Conservation (phyloP, 495 filamentous ascomycete species). For the Lentithecium fluviatile region DNA sequence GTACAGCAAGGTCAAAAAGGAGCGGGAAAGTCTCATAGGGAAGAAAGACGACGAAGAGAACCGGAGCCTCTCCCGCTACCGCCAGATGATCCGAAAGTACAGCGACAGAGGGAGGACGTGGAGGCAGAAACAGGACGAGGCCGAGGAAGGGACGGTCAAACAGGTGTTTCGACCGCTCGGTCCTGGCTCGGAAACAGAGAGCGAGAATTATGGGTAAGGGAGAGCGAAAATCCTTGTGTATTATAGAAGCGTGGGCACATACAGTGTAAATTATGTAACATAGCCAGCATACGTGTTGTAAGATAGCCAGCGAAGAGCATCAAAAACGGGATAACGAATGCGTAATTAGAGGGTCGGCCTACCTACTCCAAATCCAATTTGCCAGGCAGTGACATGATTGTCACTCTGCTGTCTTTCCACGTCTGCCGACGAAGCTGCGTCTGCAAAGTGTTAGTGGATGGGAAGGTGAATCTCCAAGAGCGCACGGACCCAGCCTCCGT, state of each 20-base stretch:
- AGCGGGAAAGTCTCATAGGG: slow-evolving; percentile 52
- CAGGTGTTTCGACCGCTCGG: slow-evolving; percentile 32
- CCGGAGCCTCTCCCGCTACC: slow-evolving; percentile 46
- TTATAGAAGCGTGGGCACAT: neutral
- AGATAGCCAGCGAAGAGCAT: too few relatives aligned
- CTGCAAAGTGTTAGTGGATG: too few relatives aligned
- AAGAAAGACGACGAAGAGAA: slow-evolving; percentile 35
- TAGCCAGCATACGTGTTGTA: too few relatives aligned
- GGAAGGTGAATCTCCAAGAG: too few relatives aligned
- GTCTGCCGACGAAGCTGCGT: too few relatives aligned
- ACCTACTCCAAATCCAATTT: too few relatives aligned
- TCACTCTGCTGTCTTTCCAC: too few relatives aligned
- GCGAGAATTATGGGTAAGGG: neutral
- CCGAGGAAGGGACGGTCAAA: slow-evolving; percentile 43
- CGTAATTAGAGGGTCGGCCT: too few relatives aligned
- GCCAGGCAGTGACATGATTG: too few relatives aligned
- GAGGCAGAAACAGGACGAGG: slow-evolving; percentile 50
- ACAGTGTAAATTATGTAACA: too few relatives aligned
- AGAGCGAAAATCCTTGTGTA: neutral
- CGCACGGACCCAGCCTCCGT: too few relatives aligned
- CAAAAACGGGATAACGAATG: too few relatives aligned
- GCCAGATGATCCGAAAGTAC: slow-evolving; percentile 47
- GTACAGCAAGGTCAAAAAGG: slow-evolving; percentile 52
- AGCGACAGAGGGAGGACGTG: slow-evolving; percentile 49
- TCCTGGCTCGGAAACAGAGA: slow-evolving; percentile 14